Conservation (phyloP, 208 protist genomes). For the Strigomonas culicis region DNA sequence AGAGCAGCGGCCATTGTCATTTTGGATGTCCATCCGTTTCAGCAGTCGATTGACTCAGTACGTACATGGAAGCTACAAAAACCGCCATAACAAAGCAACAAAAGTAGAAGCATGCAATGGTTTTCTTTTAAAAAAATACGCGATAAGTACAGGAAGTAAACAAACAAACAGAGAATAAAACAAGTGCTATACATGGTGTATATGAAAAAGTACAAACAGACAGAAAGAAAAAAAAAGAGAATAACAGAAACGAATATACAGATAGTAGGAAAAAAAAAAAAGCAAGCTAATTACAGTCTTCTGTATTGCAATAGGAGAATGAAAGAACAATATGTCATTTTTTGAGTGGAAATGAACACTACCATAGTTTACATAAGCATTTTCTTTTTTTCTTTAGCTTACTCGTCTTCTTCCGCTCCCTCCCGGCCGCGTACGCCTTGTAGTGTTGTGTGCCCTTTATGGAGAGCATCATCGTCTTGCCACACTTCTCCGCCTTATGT, state of each 20-base stretch:
- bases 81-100: too few relatives aligned
- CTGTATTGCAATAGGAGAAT: too few relatives aligned
- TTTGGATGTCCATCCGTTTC: conserved; percentile 37
- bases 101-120: neutral
- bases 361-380: too few relatives aligned
- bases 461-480: neutral
- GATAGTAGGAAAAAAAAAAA: neutral
- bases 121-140: too few relatives aligned
- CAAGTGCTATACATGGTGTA: too few relatives aligned
- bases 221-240: neutral
- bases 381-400: neutral
- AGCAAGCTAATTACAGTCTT: neutral
- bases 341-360: too few relatives aligned
- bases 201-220: conserved; percentile 2
- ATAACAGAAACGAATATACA: neutral
- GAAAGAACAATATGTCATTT: too few relatives aligned
- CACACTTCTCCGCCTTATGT: neutral
- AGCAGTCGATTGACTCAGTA: conserved; percentile 12
- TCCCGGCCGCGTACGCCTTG: neutral
- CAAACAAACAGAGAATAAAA: conserved; percentile 2
- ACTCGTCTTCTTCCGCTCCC: neutral
- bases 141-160: too few relatives aligned
- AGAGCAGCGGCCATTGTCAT: neutral
- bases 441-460: neutral
- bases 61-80: too few relatives aligned